These are phyloP conservation scores for Malassezia caprae DNA, from an alignment of 1,284 basidiomycete genomes.

Conservation along the genomic window DNA sequence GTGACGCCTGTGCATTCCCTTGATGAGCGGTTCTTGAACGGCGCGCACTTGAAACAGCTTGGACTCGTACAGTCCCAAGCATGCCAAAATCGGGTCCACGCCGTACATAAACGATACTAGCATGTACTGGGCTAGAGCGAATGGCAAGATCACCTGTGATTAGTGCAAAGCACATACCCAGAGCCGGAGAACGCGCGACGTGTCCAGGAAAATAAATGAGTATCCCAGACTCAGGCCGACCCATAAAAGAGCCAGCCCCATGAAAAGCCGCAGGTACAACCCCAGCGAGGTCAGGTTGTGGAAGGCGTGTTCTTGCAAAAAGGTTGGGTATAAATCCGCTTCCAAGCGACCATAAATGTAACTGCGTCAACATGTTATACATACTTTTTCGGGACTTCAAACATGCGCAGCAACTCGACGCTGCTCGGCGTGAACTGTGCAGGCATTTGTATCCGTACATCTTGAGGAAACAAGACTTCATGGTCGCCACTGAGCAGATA, in stretches of 20 bases:
- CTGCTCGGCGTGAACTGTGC: neutral
- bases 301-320: slow-evolving; percentile 89
- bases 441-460: slow-evolving; percentile 27
- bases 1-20: slow-evolving; percentile 72
- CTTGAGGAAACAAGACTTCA: slow-evolving; percentile 79
- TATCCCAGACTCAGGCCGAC: slow-evolving; percentile 79
- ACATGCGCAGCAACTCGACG: slow-evolving; percentile 82
- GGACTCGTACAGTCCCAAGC: slow-evolving; percentile 49
- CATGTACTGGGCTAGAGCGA: slow-evolving; percentile 76
- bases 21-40: slow-evolving; percentile 83
- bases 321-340: slow-evolving; percentile 72
- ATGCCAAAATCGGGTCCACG: slow-evolving; percentile 67
- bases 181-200: slow-evolving; percentile 76
- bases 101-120: slow-evolving; percentile 91
- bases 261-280: slow-evolving; percentile 60
- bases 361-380: slow-evolving; percentile 57
- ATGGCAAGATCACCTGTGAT: slow-evolving; percentile 63
- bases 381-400: slow-evolving; percentile 88
- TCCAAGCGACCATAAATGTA: slow-evolving; percentile 6
- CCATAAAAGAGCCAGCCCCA: slow-evolving; percentile 81
- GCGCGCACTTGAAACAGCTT: slow-evolving; percentile 78
- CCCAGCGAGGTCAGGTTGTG: slow-evolving; percentile 87
- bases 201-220: slow-evolving; percentile 83
- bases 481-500: slow-evolving; percentile 64
- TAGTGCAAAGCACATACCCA: slow-evolving; percentile 57